Base-by-base conservation (phyloP, 192 early-diverging fungal genomes). In the Cetraspora pellucida region DNA sequence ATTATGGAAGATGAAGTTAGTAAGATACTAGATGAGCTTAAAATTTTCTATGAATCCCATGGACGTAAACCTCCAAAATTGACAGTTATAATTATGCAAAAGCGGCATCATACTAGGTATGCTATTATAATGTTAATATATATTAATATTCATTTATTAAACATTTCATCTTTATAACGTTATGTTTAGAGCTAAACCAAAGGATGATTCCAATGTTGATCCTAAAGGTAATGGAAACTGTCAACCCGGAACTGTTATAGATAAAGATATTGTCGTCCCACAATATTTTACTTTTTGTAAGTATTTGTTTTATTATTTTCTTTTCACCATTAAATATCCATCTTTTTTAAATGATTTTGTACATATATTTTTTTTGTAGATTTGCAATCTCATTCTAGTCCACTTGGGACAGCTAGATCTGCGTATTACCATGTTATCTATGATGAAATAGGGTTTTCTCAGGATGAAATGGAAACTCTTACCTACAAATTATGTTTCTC, bases 351-450 rank as follows among this genome's bases (percentile, higher is more conserved):
- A 8, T 91, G 95, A 79, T 93, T 93, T 10, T 82, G 80, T 46
- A 87, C 91, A 59, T 91, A 89, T 77, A 92, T 96, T 78, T 97
- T 97, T 75, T 91, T 91, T 81, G 97, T 25, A 93, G 91, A 72
- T 25, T 59, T 59, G 58, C 25, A 59, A 21, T 91, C 94, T 16
- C 97, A 98, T 74, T 90, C 91, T 1, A 96, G 96, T 57, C 88
- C 97, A 27, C 94, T 96, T 80, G 96, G 97, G 43, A 97, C 96
- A 0, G 95, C 94, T 19, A 90, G 94, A 43, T 94, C 96, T 0
- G 92, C 93, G 0, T 93, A 95, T 78, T 98, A 98, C 87, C 90
- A 91, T 68, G 95, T 97, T 11, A 80, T 98, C 47, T 85, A 91
- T 72, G 94, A 98, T 74, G 95, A 97, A 46, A 92, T 93, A 78